These are phyloP conservation scores for Rhodamnia argentea DNA, from an alignment of 345 rosid species.

Conservation along the genomic window DNA sequence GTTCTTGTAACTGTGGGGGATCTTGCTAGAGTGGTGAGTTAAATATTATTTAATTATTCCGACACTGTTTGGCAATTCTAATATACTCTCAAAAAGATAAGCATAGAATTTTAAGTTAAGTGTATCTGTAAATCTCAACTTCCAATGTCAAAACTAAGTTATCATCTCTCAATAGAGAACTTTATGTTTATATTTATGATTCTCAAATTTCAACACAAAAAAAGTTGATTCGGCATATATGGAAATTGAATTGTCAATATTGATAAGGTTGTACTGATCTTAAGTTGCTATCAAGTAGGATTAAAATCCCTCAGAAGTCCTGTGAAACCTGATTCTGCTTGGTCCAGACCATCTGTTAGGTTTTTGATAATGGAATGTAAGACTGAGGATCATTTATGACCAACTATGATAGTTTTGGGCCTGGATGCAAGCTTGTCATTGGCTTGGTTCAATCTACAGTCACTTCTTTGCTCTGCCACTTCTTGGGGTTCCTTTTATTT, in stretches of 20 bases:
- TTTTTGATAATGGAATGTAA: neutral
- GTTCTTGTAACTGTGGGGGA: slow-evolving; percentile 98
- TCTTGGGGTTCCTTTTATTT: neutral
- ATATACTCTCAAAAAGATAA: neutral
- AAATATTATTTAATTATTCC: neutral
- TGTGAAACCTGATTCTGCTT: neutral
- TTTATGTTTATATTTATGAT: neutral
- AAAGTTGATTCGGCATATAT: neutral
- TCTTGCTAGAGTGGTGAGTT: slow-evolving; percentile 97
- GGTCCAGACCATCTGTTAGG: neutral
- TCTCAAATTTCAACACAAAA: neutral
- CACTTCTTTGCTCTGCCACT: neutral
- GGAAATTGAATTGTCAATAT: neutral
- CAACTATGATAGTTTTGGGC: neutral
- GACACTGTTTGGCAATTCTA: neutral
- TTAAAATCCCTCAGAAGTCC: neutral
- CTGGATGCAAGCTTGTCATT: neutral
- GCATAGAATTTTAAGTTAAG: neutral
- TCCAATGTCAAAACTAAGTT: neutral
- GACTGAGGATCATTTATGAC: neutral
- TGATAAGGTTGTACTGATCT: neutral
- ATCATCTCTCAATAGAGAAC: neutral
- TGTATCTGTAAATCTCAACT: neutral
- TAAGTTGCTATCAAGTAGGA: neutral
- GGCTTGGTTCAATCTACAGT: neutral